Evolutionary conservation across 2,329 filamentous ascomycete genomes (phyloP).

Genomic region (Zasmidium angulare): DNA sequence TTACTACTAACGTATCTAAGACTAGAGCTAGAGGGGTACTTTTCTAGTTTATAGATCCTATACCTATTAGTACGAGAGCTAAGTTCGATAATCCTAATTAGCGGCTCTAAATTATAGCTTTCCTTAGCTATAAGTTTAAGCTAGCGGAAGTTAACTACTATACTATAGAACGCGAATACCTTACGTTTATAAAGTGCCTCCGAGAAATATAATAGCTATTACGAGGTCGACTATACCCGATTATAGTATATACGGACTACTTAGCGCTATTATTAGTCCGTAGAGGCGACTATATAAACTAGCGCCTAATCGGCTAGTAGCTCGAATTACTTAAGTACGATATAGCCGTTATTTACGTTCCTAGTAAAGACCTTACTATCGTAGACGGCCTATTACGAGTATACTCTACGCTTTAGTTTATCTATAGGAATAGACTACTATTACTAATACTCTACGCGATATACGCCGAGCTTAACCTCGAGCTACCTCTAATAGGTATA

Average conservation of each 20-base stretch:
- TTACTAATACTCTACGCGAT: not conserved
- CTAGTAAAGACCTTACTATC: not conserved
- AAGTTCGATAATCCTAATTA: not conserved
- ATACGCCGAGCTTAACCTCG: not conserved
- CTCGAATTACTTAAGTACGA: not conserved
- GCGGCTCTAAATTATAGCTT: not conserved
- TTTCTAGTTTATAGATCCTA: not conserved
- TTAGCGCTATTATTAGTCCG: not conserved
- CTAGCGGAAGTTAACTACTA: not conserved
- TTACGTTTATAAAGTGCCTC: not conserved
- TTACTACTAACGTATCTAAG: not conserved
- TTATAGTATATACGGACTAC: not conserved
- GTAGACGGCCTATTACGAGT: not conserved
- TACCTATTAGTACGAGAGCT: not conserved
- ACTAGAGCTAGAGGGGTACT: not conserved
- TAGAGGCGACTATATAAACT: not conserved
- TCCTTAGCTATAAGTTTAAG: not conserved
- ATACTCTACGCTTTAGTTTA: not conserved
- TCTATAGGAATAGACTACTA: not conserved
- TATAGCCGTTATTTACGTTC: not conserved
- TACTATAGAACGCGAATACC: not conserved
- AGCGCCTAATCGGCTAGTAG: not conserved
- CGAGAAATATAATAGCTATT: not conserved
- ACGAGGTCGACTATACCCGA: not conserved
- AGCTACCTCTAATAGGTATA: not conserved